A percentile compares a stretch with the other conserved stretches of the same genome.
These are phyloP conservation scores for Cryptosporidium andersoni DNA, from an alignment of 169 alveolate genomes.

Conservation along the genomic window DNA sequence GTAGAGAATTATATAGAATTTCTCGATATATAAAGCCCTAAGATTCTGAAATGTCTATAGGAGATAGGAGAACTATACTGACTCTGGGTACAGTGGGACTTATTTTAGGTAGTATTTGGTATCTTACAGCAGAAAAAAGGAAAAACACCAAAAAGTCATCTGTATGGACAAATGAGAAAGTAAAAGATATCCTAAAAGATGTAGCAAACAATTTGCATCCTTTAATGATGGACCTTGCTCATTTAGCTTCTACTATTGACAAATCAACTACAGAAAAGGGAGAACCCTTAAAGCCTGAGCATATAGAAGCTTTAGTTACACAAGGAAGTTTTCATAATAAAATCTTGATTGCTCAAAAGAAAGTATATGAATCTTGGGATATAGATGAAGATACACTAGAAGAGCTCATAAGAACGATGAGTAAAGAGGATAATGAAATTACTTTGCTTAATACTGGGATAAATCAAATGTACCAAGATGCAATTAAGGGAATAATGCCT, in stretches of 20 bases:
- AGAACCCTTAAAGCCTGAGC: background rate
- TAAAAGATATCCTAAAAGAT: slow-evolving; percentile 1
- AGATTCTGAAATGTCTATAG: background rate
- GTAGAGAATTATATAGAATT: too few relatives aligned
- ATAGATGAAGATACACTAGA: slow-evolving; percentile 25
- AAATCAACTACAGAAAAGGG: background rate
- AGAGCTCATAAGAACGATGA: background rate
- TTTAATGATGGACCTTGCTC: slow-evolving; percentile 35
- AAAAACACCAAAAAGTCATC: background rate
- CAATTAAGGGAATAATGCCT: slow-evolving; percentile 35
- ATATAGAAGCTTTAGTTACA: slow-evolving; percentile 1
- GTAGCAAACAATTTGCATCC: slow-evolving; percentile 55
- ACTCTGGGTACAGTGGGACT: slow-evolving; percentile 39
- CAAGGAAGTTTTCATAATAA: slow-evolving; percentile 43
- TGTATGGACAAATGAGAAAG: slow-evolving; percentile 6
- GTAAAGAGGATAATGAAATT: slow-evolving; percentile 31
- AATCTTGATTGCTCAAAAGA: slow-evolving; percentile 14
- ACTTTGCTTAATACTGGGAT: slow-evolving; percentile 21
- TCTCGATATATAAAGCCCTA: too few relatives aligned
- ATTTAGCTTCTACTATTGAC: slow-evolving; percentile 7
- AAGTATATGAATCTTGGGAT: background rate
- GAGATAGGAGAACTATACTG: background rate
- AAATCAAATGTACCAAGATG: slow-evolving; percentile 41
- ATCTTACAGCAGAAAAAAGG: slow-evolving; percentile 23
- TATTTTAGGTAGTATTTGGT: slow-evolving; percentile 35